Percentiles rank a stretch among this genome's conserved stretches.
Evolutionary conservation across 1,139 yeast genomes (phyloP).

Genomic region (Taphrina flavorubra): DNA sequence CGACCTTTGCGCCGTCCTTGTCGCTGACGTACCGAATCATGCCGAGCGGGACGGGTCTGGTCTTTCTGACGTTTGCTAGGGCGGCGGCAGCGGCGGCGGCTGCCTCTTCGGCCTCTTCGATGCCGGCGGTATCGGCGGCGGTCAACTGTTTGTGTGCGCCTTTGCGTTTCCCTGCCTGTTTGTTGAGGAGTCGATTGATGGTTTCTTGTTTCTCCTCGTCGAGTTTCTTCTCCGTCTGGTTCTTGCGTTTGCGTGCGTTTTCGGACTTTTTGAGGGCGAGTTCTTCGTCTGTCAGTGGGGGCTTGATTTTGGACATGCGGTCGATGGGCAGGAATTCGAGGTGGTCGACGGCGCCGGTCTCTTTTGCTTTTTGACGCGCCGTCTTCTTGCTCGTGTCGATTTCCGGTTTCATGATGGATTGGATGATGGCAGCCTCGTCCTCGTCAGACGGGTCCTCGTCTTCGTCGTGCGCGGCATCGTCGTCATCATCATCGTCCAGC

Average conservation of each 20-base stretch:
- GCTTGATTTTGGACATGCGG: conserved; percentile 56
- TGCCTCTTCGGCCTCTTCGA: conserved; percentile 30
- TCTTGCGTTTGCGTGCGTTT: conserved; percentile 84
- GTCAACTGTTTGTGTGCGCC: conserved; percentile 30
- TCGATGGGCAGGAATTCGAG: conserved; percentile 50
- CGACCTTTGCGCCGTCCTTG: conserved; percentile 29
- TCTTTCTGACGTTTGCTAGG: conserved; percentile 14
- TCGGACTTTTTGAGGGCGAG: conserved; percentile 81
- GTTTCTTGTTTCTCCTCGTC: conserved; percentile 75
- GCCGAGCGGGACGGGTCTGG: conserved; percentile 37
- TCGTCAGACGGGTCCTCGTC: conserved; percentile 48
- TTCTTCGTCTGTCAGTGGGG: conserved; percentile 78
- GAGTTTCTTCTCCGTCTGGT: conserved; percentile 76
- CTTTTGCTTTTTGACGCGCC: conserved; percentile 32
- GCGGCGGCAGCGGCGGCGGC: neutral
- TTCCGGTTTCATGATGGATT: conserved; percentile 42
- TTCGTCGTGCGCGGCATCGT: conserved; percentile 44
- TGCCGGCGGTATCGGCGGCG: conserved; percentile 21
- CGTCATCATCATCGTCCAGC: conserved; percentile 46
- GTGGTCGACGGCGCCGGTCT: conserved; percentile 47
- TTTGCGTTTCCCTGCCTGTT: conserved; percentile 32
- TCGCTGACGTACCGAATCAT: conserved; percentile 38
- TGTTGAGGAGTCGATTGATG: conserved; percentile 45
- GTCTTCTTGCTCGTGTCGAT: conserved; percentile 43
- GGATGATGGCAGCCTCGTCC: conserved; percentile 48